Evolutionary conservation across 1,139 yeast species (phyloP), one percentile per base, ranked within the genome.

Genomic region (Saccharomyces hybrid): DNA sequence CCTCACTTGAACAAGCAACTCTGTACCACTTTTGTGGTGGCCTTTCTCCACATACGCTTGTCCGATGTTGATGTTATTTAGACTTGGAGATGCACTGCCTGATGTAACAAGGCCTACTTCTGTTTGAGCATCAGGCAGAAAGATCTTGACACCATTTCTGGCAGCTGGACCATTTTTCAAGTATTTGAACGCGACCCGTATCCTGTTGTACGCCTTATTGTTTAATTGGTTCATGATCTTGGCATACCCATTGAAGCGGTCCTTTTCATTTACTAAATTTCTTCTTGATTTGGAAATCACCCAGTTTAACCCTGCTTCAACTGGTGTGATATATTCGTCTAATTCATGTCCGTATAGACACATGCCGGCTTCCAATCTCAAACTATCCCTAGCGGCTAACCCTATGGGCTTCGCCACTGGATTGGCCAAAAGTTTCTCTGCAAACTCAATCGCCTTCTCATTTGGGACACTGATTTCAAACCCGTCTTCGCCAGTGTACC

Each of bases 401-500:
- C 99, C 99, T 63, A 90, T 87, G 49, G 97, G 96, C 69, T 81
- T 82, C 51, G 87, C 87, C 13, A 75, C 68, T 6, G 78, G 80
- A 51, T 72, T 70, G 27, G 81, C 82, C 50, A 90, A 72, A 56
- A 93, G 73, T 13, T 80, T 75, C 59, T 79, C 74, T 55, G 95
- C 83, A 62, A 93, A 81, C 2, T 79, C 81, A 51, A 75, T 71
- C 2, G 93, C 84, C 52, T 81, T 81, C 5, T 72, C 70, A 54
- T 79, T 78, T 16, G 93, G 88, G 57, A 93, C 83, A 8, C 96
- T 86, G 57, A 93, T 80, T 68, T 93, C 99, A 70, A 93, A 91
- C 1, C 99, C 99, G 69, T 93, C 99, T 73, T 93, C 99, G 30
- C 99, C 99, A 4, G 99, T 93, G 75, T 93, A 93, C 0, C 99